Base-by-base conservation (phyloP, 1,284 basidiomycete genomes). In the Peniophora sp. region DNA sequence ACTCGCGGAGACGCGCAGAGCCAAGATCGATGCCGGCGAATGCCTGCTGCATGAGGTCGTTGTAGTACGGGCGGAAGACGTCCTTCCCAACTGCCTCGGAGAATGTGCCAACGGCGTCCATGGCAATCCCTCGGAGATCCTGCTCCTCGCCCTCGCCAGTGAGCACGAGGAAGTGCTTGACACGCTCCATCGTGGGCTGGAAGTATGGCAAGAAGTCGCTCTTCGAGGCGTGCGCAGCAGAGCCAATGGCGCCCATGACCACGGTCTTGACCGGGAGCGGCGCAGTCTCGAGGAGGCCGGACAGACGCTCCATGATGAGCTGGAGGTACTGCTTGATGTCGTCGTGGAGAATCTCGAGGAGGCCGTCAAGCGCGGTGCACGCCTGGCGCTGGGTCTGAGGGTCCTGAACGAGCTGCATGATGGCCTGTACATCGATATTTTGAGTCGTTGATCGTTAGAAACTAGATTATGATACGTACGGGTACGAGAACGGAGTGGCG, bases 21-120 rank as follows among this genome's bases (percentile, higher is more conserved):
- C 92, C 89, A 69, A 96, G 81, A 56, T 89, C 84, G 54, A 96
- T 82, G 48, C 91, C 95, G 60, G 89, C 82, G 74, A 98, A 95
- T 2, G 95, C 92, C 60, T 93, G 85, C 65, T 87, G 86, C 96
- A 99, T 98, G 78, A 97, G 84, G 54, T 94, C 86, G 43, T 86
- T 77, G 76, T 97, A 96, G 79, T 92, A 99, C 20, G 95, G 96
- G 38, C 91, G 78, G 87, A 99, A 99, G 27, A 83, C 74, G 23
- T 99, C 94, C 64, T 86, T 83, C 58, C 97, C 97, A 49, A 99
- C 92, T 14, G 97, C 94, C 70, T 98, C 97, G 34, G 96, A 92
- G 59, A 99, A 92, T 0, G 97, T 99, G 47, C 97, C 97, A 56
- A 98, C 87, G 35, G 97, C 94, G 71, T 99, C 97, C 81, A 97